Evolutionary conservation across 768 basidiomycete genomes (phyloP), one percentile per base, ranked within the genome.

Genomic region (Amanita pallidorosea): DNA sequence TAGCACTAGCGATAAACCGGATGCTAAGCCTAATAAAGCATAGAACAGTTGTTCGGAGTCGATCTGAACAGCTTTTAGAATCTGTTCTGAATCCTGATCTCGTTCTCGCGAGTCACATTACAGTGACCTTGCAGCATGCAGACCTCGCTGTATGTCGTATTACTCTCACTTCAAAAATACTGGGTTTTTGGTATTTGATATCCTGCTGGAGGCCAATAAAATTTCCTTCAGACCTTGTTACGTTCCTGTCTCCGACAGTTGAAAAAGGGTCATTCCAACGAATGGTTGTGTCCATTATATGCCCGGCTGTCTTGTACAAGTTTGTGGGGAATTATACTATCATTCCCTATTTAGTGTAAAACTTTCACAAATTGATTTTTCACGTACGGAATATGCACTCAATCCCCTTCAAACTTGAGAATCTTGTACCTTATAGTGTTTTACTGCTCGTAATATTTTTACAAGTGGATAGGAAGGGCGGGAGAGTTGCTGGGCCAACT

Each of bases 201-300:
- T 51, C 65, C 76, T 2, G 57, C 72, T 2, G 77, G 70, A 2
- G 77, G 76, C 2, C 77, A 80, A 54, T 75, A 73, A 56, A 68
- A 70, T 53, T 77, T 76, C 0, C 61, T 80, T 9, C 67, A 1
- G 79, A 80, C 55, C 61, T 75, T 7, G 59, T 60, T 13, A 66
- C 68, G 3, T 56, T 79, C 41, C 63, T 80, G 23, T 66, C 76
- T 35, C 74, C 77, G 9, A 56, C 31, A 27, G 60, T 50, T 17
- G 58, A 58, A 17, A 65, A 66, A 22, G 65, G 67, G n/a, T 72
- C 17, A 45, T 12, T 49, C 72, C n/a, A 61, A 65, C 5, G 73
- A 71, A 57, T 73, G 72, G 73, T 59, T 74, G 38, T 61, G 66
- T 3, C n/a, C n/a, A n/a, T n/a, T n/a, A n/a, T n/a, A n/a, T n/a